Evolutionary conservation across 352 stramenopile species (phyloP).

Genomic region (Albugo candida): DNA sequence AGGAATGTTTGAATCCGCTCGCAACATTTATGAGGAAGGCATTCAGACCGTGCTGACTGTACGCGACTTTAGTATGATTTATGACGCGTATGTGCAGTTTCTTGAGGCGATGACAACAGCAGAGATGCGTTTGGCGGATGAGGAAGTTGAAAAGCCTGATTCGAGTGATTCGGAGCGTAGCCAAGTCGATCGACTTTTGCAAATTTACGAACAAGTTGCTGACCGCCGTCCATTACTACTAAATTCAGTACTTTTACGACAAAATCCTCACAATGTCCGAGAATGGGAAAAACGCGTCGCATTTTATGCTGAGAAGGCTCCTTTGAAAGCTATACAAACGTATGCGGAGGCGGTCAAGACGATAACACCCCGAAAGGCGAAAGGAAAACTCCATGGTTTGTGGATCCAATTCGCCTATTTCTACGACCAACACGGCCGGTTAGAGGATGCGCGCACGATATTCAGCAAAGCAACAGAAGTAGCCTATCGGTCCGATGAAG

Average conservation of each 20-base stretch:
- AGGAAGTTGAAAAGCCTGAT: constrained; percentile 58
- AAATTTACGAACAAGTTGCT: constrained; percentile 87
- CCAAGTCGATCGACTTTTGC: constrained; percentile 61
- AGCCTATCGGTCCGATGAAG: constrained; percentile 68
- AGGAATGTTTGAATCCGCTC: constrained; percentile 91
- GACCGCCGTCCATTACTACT: constrained; percentile 87
- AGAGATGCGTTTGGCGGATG: constrained; percentile 81
- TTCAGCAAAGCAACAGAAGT: constrained; percentile 77
- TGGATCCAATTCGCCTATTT: constrained; percentile 90
- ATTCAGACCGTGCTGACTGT: constrained; percentile 51
- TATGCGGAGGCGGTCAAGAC: constrained; percentile 86
- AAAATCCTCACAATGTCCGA: constrained; percentile 97
- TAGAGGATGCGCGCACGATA: constrained; percentile 84
- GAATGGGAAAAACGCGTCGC: constrained; percentile 95
- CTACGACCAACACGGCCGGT: constrained; percentile 86
- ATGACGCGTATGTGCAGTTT: constrained; percentile 97
- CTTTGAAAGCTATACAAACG: constrained; percentile 35
- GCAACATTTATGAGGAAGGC: constrained; percentile 91
- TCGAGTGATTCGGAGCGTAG: constrained; percentile 31
- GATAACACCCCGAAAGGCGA: constrained; percentile 64
- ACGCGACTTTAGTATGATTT: constrained; percentile 97
- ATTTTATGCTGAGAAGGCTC: constrained; percentile 25
- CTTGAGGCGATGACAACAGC: constrained; percentile 94
- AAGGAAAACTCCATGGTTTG: constrained; percentile 79
- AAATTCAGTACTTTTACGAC: constrained; percentile 89